These are phyloP conservation scores for Colletotrichum sp. DNA, from an alignment of 2,329 filamentous ascomycete species.

Conservation along the genomic window DNA sequence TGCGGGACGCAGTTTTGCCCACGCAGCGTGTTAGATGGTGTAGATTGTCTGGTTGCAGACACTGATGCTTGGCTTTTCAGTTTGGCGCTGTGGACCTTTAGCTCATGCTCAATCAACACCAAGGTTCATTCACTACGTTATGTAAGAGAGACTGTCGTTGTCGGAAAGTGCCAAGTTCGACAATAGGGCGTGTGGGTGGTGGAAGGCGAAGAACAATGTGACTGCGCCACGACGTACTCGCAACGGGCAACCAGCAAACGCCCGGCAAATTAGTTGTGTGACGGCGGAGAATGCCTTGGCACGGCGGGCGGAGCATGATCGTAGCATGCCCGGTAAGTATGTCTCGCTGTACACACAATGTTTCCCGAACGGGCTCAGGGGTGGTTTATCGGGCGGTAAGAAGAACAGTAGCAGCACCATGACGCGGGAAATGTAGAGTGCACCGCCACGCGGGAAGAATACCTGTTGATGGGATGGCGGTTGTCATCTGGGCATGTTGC, in stretches of 20 bases:
- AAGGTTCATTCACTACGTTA: neutral
- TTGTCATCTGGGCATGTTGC: neutral
- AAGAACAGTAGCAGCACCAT: neutral
- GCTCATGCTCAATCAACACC: neutral
- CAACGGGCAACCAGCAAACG: neutral
- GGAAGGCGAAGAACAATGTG: neutral
- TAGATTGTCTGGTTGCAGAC: neutral
- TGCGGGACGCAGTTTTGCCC: neutral
- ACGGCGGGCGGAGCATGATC: neutral
- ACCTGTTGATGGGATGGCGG: neutral
- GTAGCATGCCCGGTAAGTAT: neutral
- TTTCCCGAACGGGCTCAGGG: neutral
- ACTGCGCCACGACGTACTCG: constrained; percentile 10
- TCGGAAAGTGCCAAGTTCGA: neutral
- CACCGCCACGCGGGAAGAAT: neutral
- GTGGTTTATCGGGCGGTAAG: neutral
- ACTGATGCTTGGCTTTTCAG: neutral
- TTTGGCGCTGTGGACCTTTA: neutral
- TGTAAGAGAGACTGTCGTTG: neutral
- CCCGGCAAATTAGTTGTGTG: neutral
- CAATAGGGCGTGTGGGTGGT: neutral
- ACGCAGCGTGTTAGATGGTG: neutral
- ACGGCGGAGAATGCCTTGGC: neutral
- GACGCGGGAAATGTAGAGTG: neutral
- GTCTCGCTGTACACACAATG: neutral